Base-by-base conservation (phyloP, 345 rosid species). In the Euphorbia peplus region DNA sequence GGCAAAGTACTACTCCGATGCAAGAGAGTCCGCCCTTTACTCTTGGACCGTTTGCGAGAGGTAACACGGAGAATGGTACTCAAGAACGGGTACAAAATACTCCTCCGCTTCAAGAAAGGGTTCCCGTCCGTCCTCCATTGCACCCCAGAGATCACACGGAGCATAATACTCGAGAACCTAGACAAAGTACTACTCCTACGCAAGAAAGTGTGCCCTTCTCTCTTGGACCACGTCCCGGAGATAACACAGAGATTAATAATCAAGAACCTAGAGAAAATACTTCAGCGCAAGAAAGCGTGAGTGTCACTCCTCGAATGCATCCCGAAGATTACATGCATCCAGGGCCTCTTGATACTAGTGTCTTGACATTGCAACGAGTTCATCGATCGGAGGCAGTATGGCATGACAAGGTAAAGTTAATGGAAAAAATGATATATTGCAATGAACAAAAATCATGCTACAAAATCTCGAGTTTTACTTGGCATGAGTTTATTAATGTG, bases 381-480 rank as follows among this genome's bases (percentile, higher is more conserved):
- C 59, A 54, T 25, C 59, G 18, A 25, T 54, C 32, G 10, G 59
- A 54, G 59, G 59, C 32, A 54, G 59, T 54, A 12, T 54, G 59
- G 32, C 59, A 54, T 54, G 59, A 54, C 30, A 24, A 4, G 18
- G 59, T 22, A 54, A 24, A 24, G 59, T 54, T 24, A 54, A 24
- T 54, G 22, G 16, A 48, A 48, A 47, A 53, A 53, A 4, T 21
- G 10, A 22, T 22, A 22, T 53, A 9, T 12, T 32, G 6, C 37
- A 32, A 32, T 6, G 37, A 32, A 32, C 37, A 32, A 32, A n/a
- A 15, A 47, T 14, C 16, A 13, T 47, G 16, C 51, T 54, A 54
- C 25, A 28, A 54, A 25, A 3, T 24, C 25, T 54, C 13, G 18
- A 54, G 4, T 25, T 24, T 10, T 11, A 25, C 16, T 24, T 1